A percentile compares a stretch with the other conserved stretches of the same genome.
Evolutionary conservation across 345 rosid genomes (phyloP).

Genomic region (Luvunga scandens): DNA sequence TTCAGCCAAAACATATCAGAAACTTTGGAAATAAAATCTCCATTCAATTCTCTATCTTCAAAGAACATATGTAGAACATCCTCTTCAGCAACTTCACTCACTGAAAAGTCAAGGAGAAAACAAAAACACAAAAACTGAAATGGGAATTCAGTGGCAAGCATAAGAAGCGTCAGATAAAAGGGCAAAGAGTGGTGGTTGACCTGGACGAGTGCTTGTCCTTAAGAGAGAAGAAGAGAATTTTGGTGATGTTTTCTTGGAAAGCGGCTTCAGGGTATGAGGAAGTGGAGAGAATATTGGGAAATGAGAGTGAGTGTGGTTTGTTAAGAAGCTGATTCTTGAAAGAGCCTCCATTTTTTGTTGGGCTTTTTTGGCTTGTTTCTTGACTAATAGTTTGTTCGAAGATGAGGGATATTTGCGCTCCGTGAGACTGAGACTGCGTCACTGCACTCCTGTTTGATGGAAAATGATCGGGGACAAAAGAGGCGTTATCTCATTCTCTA

Average conservation of each 20-base stretch:
- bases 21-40: slow-evolving; percentile 78
- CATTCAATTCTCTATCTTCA: slow-evolving; percentile 71
- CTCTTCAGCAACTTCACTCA: slow-evolving; percentile 56
- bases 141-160: neutral
- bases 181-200: slow-evolving; percentile 21
- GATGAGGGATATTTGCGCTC: neutral
- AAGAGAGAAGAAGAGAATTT: slow-evolving; percentile 36
- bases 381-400: neutral
- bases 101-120: slow-evolving; percentile 21
- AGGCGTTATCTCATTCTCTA: slow-evolving; percentile 2
- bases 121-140: neutral
- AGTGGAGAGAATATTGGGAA: slow-evolving; percentile 22
- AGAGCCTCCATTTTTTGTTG: slow-evolving; percentile 58
- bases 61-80: slow-evolving; percentile 72
- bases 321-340: slow-evolving; percentile 45
- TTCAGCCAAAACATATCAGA: slow-evolving; percentile 70
- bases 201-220: slow-evolving; percentile 50
- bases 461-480: neutral
- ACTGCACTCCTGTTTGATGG: neutral
- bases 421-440: neutral
- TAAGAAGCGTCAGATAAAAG: neutral
- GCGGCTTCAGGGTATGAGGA: slow-evolving; percentile 29
- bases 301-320: slow-evolving; percentile 26
- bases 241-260: slow-evolving; percentile 14
- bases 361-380: neutral